Evolutionary conservation across 106 monocot genomes (phyloP), one percentile per base, ranked within the genome.

Genomic region (Dioscorea dumetorum): DNA sequence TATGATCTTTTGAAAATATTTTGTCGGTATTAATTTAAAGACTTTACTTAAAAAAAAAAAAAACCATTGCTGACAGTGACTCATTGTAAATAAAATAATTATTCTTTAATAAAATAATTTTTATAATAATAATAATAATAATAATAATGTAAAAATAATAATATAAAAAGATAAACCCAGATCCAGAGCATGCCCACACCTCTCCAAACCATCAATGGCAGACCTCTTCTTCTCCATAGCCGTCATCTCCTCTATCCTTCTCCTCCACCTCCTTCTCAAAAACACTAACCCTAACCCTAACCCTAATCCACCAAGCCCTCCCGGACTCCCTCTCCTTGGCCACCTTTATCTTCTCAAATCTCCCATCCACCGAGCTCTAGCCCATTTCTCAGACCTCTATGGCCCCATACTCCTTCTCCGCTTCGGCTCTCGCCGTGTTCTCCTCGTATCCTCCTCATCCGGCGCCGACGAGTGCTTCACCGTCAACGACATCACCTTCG

Each of bases 261-360:
- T 23, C 22, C 33, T 63, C 15, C 15, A 0, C 11, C 12, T 59
- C 22, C 59, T 59, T 4, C 11, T 22, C 59, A 59, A 22, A 4
- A 59, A 59, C 20, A 23, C n/a, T 18, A 59, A 59, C 22, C 21
- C 21, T 4, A 59, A 59, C 22, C n/a, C 59, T 19, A 54, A 16
- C 54, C 54, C 54, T 18, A 22, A 18, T 22, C 76, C 76, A 18
- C 75, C 81, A 0, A 31, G 22, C 23, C 67, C 61, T 13, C 53
- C 62, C 19, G 35, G 67, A 8, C 24, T 81, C 33, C 76, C 76
- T 9, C n/a, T 81, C 72, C 63, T 81, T 18, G 81, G 76, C 52
- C 76, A 81, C 69, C 72, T 81, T 50, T 67, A 72, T 76, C 81
- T 60, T 62, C 49, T 81, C 72, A 31, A 24, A 16, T n/a, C 49